Evolutionary conservation across 2,329 filamentous ascomycete species (phyloP), one percentile per base, ranked within the genome.

Genomic region (Laburnicola sp.): DNA sequence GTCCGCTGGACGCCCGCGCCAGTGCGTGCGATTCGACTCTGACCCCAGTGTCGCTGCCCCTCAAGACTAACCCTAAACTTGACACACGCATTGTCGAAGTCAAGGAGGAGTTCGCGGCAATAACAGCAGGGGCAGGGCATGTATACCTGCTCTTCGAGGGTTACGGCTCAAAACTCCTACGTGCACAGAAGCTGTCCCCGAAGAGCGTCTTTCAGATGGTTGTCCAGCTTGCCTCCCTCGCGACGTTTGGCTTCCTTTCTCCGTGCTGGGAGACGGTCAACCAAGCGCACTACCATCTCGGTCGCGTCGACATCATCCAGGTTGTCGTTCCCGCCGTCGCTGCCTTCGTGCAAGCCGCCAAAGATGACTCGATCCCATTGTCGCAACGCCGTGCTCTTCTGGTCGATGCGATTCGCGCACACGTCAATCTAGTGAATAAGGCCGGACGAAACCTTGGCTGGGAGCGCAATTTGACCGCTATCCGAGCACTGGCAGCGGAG

Each of bases 241-340:
- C 28, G 6, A 44, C 28, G 6, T 32, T 44, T 10, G 40, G 40
- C 25, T 44, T n/a, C 40, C 9, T 22, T n/a, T 22, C 40, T 7
- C 40, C 40, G 7, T 44, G 40, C 40, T 44, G 40, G 40, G 40
- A 44, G 16, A 44, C 40, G 2, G 40, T 44, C n/a, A 44, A 32
- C 40, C 40, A 30, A n/a, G 40, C 25, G 40, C 40, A 44, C 26
- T 44, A 44, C 40, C 40, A 44, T 10, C 40, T 30, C 21, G 40
- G 40, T 11, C 40, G 40, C 28, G 40, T 44, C 9, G 40, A 44
- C 26, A 44, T 44, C 2, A 44, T 44, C 16, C 40, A 44, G n/a
- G 25, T 44, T 21, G 28, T 44, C 30, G 16, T 21, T 10, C 40
- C 40, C 10, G 25, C 25, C 3, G 28, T 44, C 40, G 25, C 25